Evolutionary conservation across 1,284 basidiomycete species (phyloP), one percentile per base, ranked within the genome.

Genomic region (Microbotryomycetes sp.): DNA sequence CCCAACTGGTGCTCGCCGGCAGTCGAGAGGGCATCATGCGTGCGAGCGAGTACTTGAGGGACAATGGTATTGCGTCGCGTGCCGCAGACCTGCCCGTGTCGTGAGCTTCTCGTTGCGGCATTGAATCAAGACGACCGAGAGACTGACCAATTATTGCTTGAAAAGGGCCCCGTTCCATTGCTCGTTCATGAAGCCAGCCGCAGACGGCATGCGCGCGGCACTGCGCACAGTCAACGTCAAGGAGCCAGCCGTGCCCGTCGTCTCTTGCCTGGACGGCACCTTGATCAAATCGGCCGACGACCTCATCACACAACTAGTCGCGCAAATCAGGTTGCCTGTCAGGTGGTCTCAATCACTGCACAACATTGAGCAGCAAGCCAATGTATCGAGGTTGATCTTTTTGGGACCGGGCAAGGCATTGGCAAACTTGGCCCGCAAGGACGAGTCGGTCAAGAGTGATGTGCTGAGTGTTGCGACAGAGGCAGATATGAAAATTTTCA

Each of bases 81-180:
- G 73, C 73, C 9, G 71, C 73, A n/a, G 73, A 74, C 57, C 47
- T 74, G 24, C 73, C 73, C n/a, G 71, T 71, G 41, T 70, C 70
- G 71, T 73, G 47, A 61, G 71, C 63, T 50, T 13, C 1, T 15
- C 21, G n/a, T 7, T 31, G 28, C 21, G 24, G 1, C 16, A 35
- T 28, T 24, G 5, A 1, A 6, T 54, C 18, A 21, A 0, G 28
- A 23, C 28, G 15, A 5, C 47, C n/a, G 9, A 7, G 27, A 27
- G 23, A 26, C 30, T 35, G 21, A 21, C 18, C 23, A 28, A 41
- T 13, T 16, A 3, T 30, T 4, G 3, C 35, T 11, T 23, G 3
- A 24, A 9, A 56, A 72, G 71, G 5, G 71, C 72, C 2, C 69
- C 70, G 0, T 70, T 73, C 53, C 72, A 72, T 55, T 73, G 71